Base-by-base conservation (phyloP, 768 basidiomycete species). In the Lactifluus subvellereus region DNA sequence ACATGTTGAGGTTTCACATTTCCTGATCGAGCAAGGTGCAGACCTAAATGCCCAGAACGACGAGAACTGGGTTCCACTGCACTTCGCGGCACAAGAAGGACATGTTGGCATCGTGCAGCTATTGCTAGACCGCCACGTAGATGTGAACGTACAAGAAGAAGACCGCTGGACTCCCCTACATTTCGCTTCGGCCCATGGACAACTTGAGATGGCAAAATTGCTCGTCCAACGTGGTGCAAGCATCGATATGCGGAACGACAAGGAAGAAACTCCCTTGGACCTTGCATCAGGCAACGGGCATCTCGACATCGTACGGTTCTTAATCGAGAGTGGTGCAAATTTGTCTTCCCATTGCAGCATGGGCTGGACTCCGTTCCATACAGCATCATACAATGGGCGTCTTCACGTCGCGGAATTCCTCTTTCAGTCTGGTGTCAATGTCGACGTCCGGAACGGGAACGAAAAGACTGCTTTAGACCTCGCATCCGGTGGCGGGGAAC, bases 291-390 rank as follows among this genome's bases (percentile, higher is more conserved):
- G 13, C 0, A 38, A 37, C 6, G 62, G 62, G 11, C 33, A 32
- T 1, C 30, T 48, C 52, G 52, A 53, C 20, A 54, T 59, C n/a
- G 50, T 6, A 5, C 61, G 48, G 5, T 6, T 62, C 4, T 32
- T 62, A 20, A 20, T 57, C 22, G 20, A 57, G 2, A 32, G 13
- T 9, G 49, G 40, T 10, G 61, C 61, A 4, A 7, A 18, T 7
- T 4, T 56, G 0, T 22, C 4, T 22, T 32, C 54, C 32, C 9
- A 14, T 30, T 20, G 33, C 22, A 10, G 14, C 27, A 37, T 14
- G 13, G 62, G 59, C 9, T 45, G 38, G 20, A 54, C 53, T 11
- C 32, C 60, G 8, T 58, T 64, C 42, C 58, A 64, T 20, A 11
- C 58, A 1, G 59, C 62, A 10, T 47, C 62, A 14, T 18, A 22